Evolutionary conservation across 768 basidiomycete species (phyloP).

Genomic region (Trametes maxima): DNA sequence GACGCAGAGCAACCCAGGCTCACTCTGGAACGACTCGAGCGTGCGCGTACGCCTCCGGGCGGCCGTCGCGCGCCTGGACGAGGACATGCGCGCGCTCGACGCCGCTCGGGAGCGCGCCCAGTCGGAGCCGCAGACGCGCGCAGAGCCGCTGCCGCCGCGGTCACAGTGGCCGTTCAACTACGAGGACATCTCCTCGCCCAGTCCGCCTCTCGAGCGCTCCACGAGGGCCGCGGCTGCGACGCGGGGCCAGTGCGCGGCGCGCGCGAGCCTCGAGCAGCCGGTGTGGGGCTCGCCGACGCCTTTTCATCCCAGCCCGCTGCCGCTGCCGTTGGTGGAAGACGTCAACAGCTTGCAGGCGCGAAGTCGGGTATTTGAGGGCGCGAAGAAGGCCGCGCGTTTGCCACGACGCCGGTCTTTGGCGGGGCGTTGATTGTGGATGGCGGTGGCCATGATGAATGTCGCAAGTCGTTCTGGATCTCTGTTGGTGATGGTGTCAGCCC

Average conservation of each 20-base stretch:
- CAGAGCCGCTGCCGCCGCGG: not conserved
- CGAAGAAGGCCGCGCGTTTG: slow-evolving; percentile 11
- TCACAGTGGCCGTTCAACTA: not conserved
- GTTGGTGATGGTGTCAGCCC: no score
- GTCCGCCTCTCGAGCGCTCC: slow-evolving; percentile 8
- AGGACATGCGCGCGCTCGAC: slow-evolving; percentile 14
- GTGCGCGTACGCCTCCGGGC: slow-evolving; percentile 20
- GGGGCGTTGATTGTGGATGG: not conserved
- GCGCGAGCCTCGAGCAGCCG: slow-evolving; percentile 11
- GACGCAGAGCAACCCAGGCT: slow-evolving; percentile 20
- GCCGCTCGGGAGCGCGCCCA: slow-evolving; percentile 5
- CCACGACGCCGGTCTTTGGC: slow-evolving; percentile 9
- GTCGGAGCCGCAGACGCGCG: not conserved
- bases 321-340: slow-evolving; percentile 21
- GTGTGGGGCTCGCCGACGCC: slow-evolving; percentile 26
- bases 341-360: slow-evolving; percentile 12
- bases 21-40: slow-evolving; percentile 23
- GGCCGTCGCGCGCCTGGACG: slow-evolving; percentile 4
- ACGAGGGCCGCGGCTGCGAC: not conserved
- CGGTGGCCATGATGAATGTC: not conserved
- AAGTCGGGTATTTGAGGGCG: slow-evolving; percentile 9
- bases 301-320: slow-evolving; percentile 26
- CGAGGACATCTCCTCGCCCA: not conserved
- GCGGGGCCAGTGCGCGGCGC: not conserved
- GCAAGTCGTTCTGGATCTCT: no score